A percentile compares a stretch with the other conserved stretches of the same genome.
phyloP scores from a whole-genome alignment of 2,329 filamentous ascomycete genomes.

The Epichloe amarillans region DNA sequence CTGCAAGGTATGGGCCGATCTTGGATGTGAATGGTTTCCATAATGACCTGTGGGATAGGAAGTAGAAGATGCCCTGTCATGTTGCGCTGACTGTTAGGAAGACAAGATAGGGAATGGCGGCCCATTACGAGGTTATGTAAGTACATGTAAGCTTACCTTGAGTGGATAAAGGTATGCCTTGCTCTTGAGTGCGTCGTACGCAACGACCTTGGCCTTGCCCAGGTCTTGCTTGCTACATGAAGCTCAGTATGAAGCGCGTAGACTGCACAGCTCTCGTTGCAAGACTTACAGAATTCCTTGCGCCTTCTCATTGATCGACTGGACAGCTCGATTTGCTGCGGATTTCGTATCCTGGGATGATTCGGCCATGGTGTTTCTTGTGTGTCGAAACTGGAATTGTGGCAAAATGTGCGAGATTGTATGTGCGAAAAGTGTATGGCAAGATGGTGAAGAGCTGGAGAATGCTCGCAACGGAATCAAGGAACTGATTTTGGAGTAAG shows the following conservation, averaged over 20 bases:
- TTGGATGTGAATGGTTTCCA: constrained; percentile 46
- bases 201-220: constrained; percentile 47
- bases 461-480: not conserved
- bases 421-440: not conserved
- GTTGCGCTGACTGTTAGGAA: not conserved
- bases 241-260: not conserved
- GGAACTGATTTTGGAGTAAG: not conserved
- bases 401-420: no score
- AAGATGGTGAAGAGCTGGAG: not conserved
- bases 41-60: constrained; percentile 38
- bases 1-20: constrained; percentile 47
- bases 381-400: not conserved
- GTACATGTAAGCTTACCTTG: constrained; percentile 30
- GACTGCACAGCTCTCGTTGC: no score
- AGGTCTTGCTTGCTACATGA: constrained; percentile 52
- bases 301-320: constrained; percentile 30
- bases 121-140: not conserved
- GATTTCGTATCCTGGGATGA: constrained; percentile 9
- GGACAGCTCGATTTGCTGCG: constrained; percentile 20
- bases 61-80: constrained; percentile 44
- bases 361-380: constrained; percentile 7
- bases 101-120: not conserved
- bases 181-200: constrained; percentile 58
- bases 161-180: constrained; percentile 78
- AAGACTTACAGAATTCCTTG: constrained; percentile 33